Base-by-base conservation (phyloP, 169 alveolate genomes). In the Neospora caninum region DNA sequence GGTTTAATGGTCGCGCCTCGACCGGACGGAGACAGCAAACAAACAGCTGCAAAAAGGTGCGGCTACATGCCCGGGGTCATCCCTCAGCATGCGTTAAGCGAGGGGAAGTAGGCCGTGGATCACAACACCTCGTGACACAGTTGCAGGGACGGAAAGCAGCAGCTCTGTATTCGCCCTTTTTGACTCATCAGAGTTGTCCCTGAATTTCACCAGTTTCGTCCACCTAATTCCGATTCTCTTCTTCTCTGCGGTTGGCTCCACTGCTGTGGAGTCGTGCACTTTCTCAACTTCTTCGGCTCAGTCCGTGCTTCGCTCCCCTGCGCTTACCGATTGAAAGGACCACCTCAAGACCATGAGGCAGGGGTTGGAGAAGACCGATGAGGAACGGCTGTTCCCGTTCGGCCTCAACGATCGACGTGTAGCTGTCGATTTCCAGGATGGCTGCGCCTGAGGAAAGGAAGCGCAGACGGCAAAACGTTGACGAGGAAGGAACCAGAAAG, bases 331-430 rank as follows among this genome's bases (percentile, higher is more conserved):
- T 78, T 20, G 49, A n/a, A 2, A 78, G 1, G 1, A n/a, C 22
- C 10, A 78, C 45, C 27, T 78, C 86, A 20, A 78, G 22, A 25
- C 86, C 45, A 4, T 4, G 13, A 36, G 86, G 86, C 49, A n/a
- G 45, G 45, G 86, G 43, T n/a, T 78, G 49, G 13, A 78, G 39
- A 20, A 78, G 86, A n/a, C 29, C 39, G 45, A 78, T 16, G 86
- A 78, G 86, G 86, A 78, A 78, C 39, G 86, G 86, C 27, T 78
- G 86, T n/a, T 78, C 86, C 29, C 86, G 41, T 16, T 78, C 43
- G 27, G 86, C 86, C 45, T 78, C 86, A 20, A 78, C 86, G 31
- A 78, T 78, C 45, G 86, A 78, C 20, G 86, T 78, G 45, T 78
- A 78, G 86, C 86, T 78, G 29, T 20, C 86, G 49, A 78, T 38